Evolutionary conservation across 2,329 filamentous ascomycete species (phyloP).

Genomic region (Dactylellina sp.): DNA sequence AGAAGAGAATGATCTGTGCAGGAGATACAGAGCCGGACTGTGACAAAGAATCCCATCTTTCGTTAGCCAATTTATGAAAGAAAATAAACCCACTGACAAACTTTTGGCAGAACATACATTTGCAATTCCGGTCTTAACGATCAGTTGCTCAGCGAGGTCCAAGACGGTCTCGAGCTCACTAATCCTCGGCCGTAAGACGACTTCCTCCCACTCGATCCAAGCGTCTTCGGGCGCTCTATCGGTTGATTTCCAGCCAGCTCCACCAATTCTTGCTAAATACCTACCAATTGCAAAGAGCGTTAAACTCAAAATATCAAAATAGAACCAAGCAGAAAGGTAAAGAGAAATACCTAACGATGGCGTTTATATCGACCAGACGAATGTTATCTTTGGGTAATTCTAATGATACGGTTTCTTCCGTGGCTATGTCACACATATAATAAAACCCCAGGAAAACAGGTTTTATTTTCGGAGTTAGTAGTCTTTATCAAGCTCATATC

Average conservation of each 20-base stretch:
- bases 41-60: neutral
- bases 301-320: no score
- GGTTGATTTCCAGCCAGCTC: slow-evolving; percentile 57
- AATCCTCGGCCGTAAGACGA: slow-evolving; percentile 51
- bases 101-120: slow-evolving; percentile 1
- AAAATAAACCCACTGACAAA: neutral
- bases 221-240: slow-evolving; percentile 59
- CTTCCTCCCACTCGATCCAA: slow-evolving; percentile 61
- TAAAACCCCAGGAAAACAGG: slow-evolving; percentile 1
- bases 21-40: slow-evolving; percentile 55
- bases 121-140: slow-evolving; percentile 24
- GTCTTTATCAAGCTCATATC: no score
- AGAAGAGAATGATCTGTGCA: slow-evolving; percentile 60
- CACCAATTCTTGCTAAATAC: slow-evolving; percentile 58
- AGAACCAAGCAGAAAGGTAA: neutral
- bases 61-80: neutral
- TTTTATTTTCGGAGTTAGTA: no score
- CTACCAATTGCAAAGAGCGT: no score
- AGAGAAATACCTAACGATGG: slow-evolving; percentile 59
- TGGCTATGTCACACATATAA: slow-evolving; percentile 37
- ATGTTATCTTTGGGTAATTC: slow-evolving; percentile 59
- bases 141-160: slow-evolving; percentile 39
- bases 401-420: slow-evolving; percentile 57
- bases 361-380: slow-evolving; percentile 59
- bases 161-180: slow-evolving; percentile 43